phyloP scores from a whole-genome alignment of 2,329 filamentous ascomycete species.

The Taxawa tesnikishii region DNA sequence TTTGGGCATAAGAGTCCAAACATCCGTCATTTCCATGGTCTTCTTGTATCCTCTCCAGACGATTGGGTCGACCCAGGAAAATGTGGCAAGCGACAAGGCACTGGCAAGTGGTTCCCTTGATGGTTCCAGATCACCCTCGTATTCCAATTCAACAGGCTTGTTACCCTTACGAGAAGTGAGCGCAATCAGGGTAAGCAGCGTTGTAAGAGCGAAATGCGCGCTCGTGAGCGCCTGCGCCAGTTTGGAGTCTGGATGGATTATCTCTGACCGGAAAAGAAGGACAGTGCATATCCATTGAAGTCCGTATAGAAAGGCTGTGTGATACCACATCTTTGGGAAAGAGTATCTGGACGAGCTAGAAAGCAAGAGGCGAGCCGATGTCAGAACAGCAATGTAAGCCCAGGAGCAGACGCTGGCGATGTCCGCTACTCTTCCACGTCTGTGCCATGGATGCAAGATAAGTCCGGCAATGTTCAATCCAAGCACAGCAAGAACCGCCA shows the following conservation, averaged over 20 bases:
- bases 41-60: slow-evolving; percentile 82
- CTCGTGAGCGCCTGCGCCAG: slow-evolving; percentile 54
- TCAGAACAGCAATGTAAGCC: slow-evolving; percentile 68
- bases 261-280: slow-evolving; percentile 69
- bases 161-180: slow-evolving; percentile 83
- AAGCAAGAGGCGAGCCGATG: slow-evolving; percentile 56
- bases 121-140: slow-evolving; percentile 78
- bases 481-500: slow-evolving; percentile 61
- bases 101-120: slow-evolving; percentile 80
- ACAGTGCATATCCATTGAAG: slow-evolving; percentile 68
- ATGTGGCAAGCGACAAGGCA: slow-evolving; percentile 75
- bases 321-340: slow-evolving; percentile 75
- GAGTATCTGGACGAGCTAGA: slow-evolving; percentile 48
- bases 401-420: slow-evolving; percentile 61
- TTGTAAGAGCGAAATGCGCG: slow-evolving; percentile 61
- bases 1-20: slow-evolving; percentile 82
- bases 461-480: slow-evolving; percentile 56
- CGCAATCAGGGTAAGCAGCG: slow-evolving; percentile 62
- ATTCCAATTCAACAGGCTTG: slow-evolving; percentile 74
- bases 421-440: slow-evolving; percentile 46
- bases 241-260: slow-evolving; percentile 62
- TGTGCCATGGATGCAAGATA: slow-evolving; percentile 43
- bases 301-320: slow-evolving; percentile 75
- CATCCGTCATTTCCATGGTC: slow-evolving; percentile 67
- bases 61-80: slow-evolving; percentile 81